Conservation (phyloP, 2,329 filamentous ascomycete species). For the Alternaria triticina region DNA sequence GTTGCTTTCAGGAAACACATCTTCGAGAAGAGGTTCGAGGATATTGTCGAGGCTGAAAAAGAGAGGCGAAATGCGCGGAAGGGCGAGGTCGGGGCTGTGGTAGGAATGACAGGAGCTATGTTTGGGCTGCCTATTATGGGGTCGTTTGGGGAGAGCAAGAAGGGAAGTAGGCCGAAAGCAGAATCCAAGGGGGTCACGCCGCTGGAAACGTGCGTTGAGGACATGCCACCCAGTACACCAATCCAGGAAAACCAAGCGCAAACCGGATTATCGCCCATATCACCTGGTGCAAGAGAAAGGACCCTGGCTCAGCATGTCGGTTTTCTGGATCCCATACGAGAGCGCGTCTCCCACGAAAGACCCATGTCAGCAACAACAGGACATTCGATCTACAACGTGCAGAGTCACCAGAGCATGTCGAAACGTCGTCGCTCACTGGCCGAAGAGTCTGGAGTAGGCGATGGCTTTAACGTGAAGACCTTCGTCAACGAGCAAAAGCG, state of each 20-base stretch:
- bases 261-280: conserved; percentile 10
- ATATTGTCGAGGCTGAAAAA: conserved; percentile 28
- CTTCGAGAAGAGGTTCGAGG: conserved; percentile 31
- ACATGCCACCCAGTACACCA: conserved; percentile 11
- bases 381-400: conserved; percentile 28
- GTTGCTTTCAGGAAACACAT: conserved; percentile 30
- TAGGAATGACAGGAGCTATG: conserved; percentile 32
- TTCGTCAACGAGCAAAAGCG: conserved; percentile 31
- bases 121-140: conserved; percentile 29
- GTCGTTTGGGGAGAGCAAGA: conserved; percentile 26
- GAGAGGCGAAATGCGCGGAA: conserved; percentile 26
- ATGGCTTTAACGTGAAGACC: conserved; percentile 27
- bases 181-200: conserved; percentile 12
- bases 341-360: conserved; percentile 18
- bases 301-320: conserved; percentile 23
- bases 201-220: not conserved
- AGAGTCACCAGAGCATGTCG: conserved; percentile 22
- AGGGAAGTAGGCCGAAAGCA: conserved; percentile 6
- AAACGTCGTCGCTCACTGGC: conserved; percentile 21
- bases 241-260: conserved; percentile 2
- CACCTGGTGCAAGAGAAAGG: conserved; percentile 12
- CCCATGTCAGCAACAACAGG: conserved; percentile 24
- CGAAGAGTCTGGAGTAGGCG: conserved; percentile 19
- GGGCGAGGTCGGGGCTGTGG: conserved; percentile 20
- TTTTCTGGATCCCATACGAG: conserved; percentile 27